Evolutionary conservation across 805 yeast genomes (phyloP).

Genomic region (Candida nitratophila): DNA sequence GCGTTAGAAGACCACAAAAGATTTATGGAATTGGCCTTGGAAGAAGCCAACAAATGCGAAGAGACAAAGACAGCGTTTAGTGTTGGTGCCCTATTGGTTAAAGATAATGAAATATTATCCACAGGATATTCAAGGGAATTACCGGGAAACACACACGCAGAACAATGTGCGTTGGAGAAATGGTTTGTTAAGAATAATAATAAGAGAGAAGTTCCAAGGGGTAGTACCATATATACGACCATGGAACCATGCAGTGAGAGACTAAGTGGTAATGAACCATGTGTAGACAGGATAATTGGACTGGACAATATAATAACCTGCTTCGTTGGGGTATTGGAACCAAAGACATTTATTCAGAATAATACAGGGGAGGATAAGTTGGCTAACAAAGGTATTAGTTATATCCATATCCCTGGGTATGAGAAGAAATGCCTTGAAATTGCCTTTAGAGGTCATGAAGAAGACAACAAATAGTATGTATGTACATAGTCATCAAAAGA

Average conservation of each 20-base stretch:
- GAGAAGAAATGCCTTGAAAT: slow-evolving; percentile 61
- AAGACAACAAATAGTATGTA: no score
- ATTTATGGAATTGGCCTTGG: slow-evolving; percentile 71
- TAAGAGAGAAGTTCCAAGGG: slow-evolving; percentile 49
- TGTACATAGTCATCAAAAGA: no score
- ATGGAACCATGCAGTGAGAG: slow-evolving; percentile 96
- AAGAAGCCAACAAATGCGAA: slow-evolving; percentile 73
- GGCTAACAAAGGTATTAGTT: slow-evolving; percentile 52
- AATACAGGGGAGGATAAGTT: slow-evolving; percentile 59
- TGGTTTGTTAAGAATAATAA: slow-evolving; percentile 33
- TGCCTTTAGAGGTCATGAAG: slow-evolving; percentile 65
- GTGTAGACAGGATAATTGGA: slow-evolving; percentile 69
- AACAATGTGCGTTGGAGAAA: slow-evolving; percentile 86
- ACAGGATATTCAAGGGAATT: slow-evolving; percentile 88
- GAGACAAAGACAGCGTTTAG: slow-evolving; percentile 82
- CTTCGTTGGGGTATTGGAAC: slow-evolving; percentile 90
- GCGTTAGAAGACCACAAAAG: slow-evolving; percentile 51
- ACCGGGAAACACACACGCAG: slow-evolving; percentile 96
- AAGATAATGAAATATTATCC: slow-evolving; percentile 58
- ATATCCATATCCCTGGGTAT: slow-evolving; percentile 76
- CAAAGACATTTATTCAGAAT: slow-evolving; percentile 76
- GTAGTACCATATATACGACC: slow-evolving; percentile 82
- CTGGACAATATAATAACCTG: slow-evolving; percentile 55
- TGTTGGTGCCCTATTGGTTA: slow-evolving; percentile 85
- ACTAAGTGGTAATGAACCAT: slow-evolving; percentile 84